Percentiles rank a stretch among this genome's conserved stretches.
phyloP scores from a whole-genome alignment of 495 filamentous ascomycete genomes.

The Diplogelasinospora grovesii region DNA sequence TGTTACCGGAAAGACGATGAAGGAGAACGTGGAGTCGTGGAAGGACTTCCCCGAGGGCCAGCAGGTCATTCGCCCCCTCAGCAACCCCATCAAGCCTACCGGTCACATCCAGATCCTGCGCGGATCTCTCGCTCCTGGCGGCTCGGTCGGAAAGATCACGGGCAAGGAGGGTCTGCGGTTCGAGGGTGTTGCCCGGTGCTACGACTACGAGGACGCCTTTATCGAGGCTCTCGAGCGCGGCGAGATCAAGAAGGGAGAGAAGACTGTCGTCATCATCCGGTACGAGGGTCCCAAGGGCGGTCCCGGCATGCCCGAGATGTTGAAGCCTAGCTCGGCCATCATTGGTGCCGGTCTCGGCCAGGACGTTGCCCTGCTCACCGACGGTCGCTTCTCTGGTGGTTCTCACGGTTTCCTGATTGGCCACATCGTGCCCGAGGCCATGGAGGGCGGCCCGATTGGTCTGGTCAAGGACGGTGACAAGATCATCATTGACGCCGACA shows the following conservation, averaged over 20 bases:
- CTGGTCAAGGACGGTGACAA: constrained; percentile 62
- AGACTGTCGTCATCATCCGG: constrained; percentile 94
- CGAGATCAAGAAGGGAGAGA: constrained; percentile 92
- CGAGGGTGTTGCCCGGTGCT: constrained; percentile 80
- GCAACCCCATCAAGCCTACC: constrained; percentile 85
- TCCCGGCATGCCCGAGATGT: constrained; percentile 82
- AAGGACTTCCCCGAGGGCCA: constrained; percentile 78
- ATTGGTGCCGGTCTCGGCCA: constrained; percentile 81
- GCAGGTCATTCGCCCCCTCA: constrained; percentile 84
- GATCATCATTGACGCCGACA: constrained; percentile 67
- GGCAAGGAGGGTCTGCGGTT: constrained; percentile 93
- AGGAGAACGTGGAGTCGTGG: constrained; percentile 76
- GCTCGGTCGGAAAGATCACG: constrained; percentile 95
- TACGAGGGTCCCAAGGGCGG: constrained; percentile 85
- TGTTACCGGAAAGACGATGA: constrained; percentile 89
- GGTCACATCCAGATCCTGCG: constrained; percentile 97
- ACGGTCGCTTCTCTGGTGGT: constrained; percentile 72
- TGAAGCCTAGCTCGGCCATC: constrained; percentile 75
- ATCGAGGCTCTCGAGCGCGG: constrained; percentile 68
- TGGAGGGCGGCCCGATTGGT: constrained; percentile 62
- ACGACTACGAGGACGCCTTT: constrained; percentile 78
- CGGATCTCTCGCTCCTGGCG: constrained; percentile 83
- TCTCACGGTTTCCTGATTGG: constrained; percentile 76
- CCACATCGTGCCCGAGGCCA: constrained; percentile 65
- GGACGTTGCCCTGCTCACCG: constrained; percentile 74